Base-by-base conservation (phyloP, 2,329 filamentous ascomycete genomes). In the Biscogniauxia marginata region DNA sequence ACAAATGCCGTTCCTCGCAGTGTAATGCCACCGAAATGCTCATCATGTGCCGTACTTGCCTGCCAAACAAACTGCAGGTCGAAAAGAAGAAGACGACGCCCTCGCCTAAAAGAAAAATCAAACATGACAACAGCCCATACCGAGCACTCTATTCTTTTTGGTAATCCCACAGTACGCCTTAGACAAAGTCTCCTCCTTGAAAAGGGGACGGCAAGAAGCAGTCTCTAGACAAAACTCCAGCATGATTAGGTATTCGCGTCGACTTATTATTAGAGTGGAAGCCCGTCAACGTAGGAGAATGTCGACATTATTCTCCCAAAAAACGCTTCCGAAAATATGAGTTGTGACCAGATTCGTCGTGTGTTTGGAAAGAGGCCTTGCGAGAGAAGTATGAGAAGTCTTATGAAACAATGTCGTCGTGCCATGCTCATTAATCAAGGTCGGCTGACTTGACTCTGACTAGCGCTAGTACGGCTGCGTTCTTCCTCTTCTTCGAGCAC, bases 401-500 rank as follows among this genome's bases (percentile, higher is more conserved):
- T 16, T 39, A 39, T 39, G n/a, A 39, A n/a, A 39, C 30, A 39
- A 39, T 39, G 7, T 46, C 8, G 8, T 21, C 4, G 18, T 46
- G 11, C 45, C 45, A 21, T 43, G 16, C 48, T 23, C 11, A 24
- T 43, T 48, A 8, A 53, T 60, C 46, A 68, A 53, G 59, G 57
- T 46, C 82, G 81, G 67, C 83, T 85, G 61, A 80, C 73, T 59
- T 85, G 82, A 68, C 85, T 87, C 57, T 84, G 81, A 70, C 86
- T 88, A 9, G 85, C 86, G 63, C 88, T 90, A 13, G 88, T 90
- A 20, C 89, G 84, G 69, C 89, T 90, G 50, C 86, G 81, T 73
- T 96, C 91, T 63, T 95, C 90, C 61, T 96, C 88, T 68, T 91
- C 91, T 68, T 92, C 89, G 24, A 95, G 81, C 23, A 96, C 92